Base-by-base conservation (phyloP, 441 rosid species). In the Populus tomentosa region DNA sequence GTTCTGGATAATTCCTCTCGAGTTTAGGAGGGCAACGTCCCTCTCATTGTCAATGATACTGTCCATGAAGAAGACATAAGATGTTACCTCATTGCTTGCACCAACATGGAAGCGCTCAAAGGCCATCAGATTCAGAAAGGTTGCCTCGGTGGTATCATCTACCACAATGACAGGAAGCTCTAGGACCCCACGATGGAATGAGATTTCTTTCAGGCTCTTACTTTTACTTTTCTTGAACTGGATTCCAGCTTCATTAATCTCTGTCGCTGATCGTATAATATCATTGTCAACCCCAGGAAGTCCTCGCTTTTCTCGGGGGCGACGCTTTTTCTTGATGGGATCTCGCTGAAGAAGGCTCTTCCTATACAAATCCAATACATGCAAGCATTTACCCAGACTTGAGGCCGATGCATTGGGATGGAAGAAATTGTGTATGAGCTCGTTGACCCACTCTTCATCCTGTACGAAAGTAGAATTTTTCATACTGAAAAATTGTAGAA, bases 81-180 rank as follows among this genome's bases (percentile, higher is more conserved):
- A 81, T 20, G 88, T 83, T 26, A 87, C 87, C 62, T 83, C 86
- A 28, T 82, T 84, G 8, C 89, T 84, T 6, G 85, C 83, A 59
- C 89, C 89, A 4, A 81, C 85, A 23, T 87, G 92, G 32, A 81
- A 80, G 9, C 85, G 84, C 78, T 87, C 88, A 3, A 81, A 89
- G 18, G 87, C 90, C 2, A 87, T 82, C 72, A 87, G 71, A 38
- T 89, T 89, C 77, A 89, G 73, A 70, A 83, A 84, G 65, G 77
- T 77, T 13, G 86, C 81, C 73, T 87, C 90, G 0, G 86, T 79
- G 11, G 82, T 21, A 71, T 89, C 89, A 35, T 89, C 90, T 62
- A 85, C 84, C 3, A 78, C 67, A 5, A 82, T 46, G 13, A 13
- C 18, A 1, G 89, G 90, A 53, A 87, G 86, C 70, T 73, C 79